These are phyloP conservation scores for Parafenestella ontariensis DNA, from an alignment of 2,329 filamentous ascomycete genomes.

Conservation along the genomic window DNA sequence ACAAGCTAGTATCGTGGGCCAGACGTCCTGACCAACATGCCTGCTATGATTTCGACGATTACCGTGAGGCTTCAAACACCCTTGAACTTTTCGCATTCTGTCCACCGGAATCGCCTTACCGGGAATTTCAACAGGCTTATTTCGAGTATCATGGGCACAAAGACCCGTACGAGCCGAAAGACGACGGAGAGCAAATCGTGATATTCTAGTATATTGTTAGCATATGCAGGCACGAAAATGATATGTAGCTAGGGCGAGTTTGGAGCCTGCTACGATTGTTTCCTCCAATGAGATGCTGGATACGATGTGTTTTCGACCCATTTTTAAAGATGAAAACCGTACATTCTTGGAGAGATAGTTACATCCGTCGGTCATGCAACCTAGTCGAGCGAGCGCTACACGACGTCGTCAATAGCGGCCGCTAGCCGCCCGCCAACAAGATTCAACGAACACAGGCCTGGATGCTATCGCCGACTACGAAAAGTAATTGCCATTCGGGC, in stretches of 20 bases:
- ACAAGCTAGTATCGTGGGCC: slow-evolving; percentile 43
- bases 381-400: slow-evolving; percentile 10
- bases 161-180: slow-evolving; percentile 37
- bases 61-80: slow-evolving; percentile 45
- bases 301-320: background rate
- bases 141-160: slow-evolving; percentile 45
- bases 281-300: slow-evolving; percentile 2
- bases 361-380: slow-evolving; percentile 9
- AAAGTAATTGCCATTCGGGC: background rate
- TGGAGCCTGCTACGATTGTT: background rate
- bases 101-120: slow-evolving; percentile 39
- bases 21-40: slow-evolving; percentile 39
- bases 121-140: slow-evolving; percentile 37
- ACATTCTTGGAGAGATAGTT: slow-evolving; percentile 1
- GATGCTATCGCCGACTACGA: slow-evolving; percentile 8
- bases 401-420: slow-evolving; percentile 6
- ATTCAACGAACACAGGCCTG: background rate
- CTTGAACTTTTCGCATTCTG: slow-evolving; percentile 46
- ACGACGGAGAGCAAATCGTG: slow-evolving; percentile 17
- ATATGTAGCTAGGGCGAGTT: background rate
- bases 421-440: slow-evolving; percentile 1
- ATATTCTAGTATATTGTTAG: slow-evolving; percentile 18
- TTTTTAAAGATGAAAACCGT: background rate
- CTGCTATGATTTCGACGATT: slow-evolving; percentile 44
- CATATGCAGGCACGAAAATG: background rate